Evolutionary conservation across 2,329 filamentous ascomycete species (phyloP), one percentile per base, ranked within the genome.

Genomic region (Leptographium radiaticola): DNA sequence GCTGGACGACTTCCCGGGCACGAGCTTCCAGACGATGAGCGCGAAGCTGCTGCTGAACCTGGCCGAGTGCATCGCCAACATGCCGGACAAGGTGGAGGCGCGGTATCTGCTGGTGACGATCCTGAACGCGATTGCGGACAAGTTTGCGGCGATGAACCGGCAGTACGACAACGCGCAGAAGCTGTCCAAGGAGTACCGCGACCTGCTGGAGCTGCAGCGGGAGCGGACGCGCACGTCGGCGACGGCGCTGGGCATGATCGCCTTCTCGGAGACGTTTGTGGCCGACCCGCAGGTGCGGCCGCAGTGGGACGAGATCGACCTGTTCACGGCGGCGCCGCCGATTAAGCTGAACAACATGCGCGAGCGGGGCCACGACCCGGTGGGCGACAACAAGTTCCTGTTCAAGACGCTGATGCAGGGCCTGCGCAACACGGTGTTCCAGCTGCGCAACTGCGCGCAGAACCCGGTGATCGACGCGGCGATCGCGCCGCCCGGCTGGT

Each of bases 11-110:
- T 95, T 95, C 58, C 94, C 93, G 0, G 94, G 94, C 10, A 97
- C 94, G 0, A 98, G 91, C 68, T 98, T 98, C 65, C 94, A 98
- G 68, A 98, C 93, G 0, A 99, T 99, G 93, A 97, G 93, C 62
- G 94, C 93, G 0, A 98, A 97, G 68, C 75, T 99, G 3, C 74
- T 99, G 1, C 75, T 98, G 13, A 99, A 98, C 66, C 94, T 99
- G 89, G 93, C 91, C 0, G 94, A 98, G 63, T 95, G 89, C 66
- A 99, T 98, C 64, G 88, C 90, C 1, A 95, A 91, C 67, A 79
- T 98, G 61, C 85, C 86, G 20, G 88, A 95, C 65, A 98, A 97
- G 71, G 82, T 86, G 45, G 91, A 98, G 66, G 93, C 93, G 30
- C 84, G 94, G 7, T 90, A 97, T 66, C 95, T 95, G 66, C 73